These are phyloP conservation scores for Rhododendron kiyosumense DNA, from an alignment of 148 eudicot species.

Conservation along the genomic window DNA sequence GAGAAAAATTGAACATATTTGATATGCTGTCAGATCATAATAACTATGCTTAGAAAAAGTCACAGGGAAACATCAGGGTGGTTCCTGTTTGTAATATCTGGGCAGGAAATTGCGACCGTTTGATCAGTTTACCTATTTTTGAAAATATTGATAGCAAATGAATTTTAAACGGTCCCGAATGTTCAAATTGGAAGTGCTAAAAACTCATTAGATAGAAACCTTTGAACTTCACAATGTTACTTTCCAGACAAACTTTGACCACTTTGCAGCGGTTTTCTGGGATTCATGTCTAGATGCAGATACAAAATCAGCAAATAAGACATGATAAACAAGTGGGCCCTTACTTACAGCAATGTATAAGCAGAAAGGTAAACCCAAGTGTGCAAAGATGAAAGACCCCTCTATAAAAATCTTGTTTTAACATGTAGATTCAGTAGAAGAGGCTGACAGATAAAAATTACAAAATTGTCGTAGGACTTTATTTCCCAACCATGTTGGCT, in stretches of 20 bases:
- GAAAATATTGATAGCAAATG: background rate
- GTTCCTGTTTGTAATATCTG: background rate
- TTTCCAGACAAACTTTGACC: background rate
- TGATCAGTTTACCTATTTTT: background rate
- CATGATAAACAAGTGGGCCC: background rate
- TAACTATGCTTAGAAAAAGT: background rate
- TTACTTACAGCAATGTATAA: background rate
- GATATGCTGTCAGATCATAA: background rate
- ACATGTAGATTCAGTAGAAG: background rate
- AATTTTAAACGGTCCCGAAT: background rate
- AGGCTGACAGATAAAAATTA: background rate
- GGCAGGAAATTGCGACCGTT: background rate
- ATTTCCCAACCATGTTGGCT: background rate
- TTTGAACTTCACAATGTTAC: background rate
- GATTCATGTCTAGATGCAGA: background rate
- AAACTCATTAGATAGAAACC: background rate
- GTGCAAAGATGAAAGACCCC: background rate
- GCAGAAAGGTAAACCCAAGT: background rate
- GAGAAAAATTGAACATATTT: background rate
- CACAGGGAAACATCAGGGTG: background rate
- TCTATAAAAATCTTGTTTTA: background rate
- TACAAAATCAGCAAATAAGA: background rate
- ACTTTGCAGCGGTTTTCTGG: background rate
- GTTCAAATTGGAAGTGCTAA: background rate
- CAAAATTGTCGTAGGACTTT: background rate